Percentiles rank a stretch among this genome's conserved stretches.
Evolutionary conservation across 2,329 filamentous ascomycete genomes (phyloP).

Genomic region (Diaporthe sp.): DNA sequence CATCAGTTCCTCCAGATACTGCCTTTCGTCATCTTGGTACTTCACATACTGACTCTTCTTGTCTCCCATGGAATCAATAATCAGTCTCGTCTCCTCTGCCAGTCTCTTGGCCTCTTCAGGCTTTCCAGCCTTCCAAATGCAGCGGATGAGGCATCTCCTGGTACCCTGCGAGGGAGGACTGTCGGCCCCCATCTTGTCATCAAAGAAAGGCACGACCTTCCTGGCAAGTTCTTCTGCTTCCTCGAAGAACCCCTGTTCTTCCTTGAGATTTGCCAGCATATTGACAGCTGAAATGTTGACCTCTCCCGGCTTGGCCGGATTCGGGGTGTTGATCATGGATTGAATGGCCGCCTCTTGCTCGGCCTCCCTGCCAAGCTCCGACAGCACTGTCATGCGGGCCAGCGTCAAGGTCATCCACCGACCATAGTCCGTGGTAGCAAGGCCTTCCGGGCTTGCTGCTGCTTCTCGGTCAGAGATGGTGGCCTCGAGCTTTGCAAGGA

Average conservation of each 20-base stretch:
- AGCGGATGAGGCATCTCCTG: conserved; percentile 11
- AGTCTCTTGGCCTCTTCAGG: conserved; percentile 3
- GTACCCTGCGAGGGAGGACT: conserved; percentile 25
- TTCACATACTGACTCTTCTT: conserved; percentile 23
- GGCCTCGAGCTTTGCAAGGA: neutral
- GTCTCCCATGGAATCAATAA: conserved; percentile 24
- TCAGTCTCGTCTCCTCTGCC: conserved; percentile 14
- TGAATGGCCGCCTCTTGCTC: conserved; percentile 26
- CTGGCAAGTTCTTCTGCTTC: conserved; percentile 16
- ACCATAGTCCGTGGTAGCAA: neutral
- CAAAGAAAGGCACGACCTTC: conserved; percentile 16
- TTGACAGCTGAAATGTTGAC: conserved; percentile 22
- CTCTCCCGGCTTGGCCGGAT: conserved; percentile 20
- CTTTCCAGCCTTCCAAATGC: conserved; percentile 23
- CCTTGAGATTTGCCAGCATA: conserved; percentile 21
- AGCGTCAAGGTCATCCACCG: conserved; percentile 8
- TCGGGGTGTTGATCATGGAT: conserved; percentile 17
- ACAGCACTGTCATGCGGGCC: conserved; percentile 14
- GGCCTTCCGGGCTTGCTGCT: neutral
- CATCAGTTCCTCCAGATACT: conserved; percentile 18
- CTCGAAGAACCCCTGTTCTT: neutral
- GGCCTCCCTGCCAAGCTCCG: conserved; percentile 13
- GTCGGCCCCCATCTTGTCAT: conserved; percentile 9
- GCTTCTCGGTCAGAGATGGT: neutral
- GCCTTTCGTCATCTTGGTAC: conserved; percentile 20